Evolutionary conservation across 371 early-diverging fungal genomes (phyloP).

Genomic region (Cokeromyces recurvatus): DNA sequence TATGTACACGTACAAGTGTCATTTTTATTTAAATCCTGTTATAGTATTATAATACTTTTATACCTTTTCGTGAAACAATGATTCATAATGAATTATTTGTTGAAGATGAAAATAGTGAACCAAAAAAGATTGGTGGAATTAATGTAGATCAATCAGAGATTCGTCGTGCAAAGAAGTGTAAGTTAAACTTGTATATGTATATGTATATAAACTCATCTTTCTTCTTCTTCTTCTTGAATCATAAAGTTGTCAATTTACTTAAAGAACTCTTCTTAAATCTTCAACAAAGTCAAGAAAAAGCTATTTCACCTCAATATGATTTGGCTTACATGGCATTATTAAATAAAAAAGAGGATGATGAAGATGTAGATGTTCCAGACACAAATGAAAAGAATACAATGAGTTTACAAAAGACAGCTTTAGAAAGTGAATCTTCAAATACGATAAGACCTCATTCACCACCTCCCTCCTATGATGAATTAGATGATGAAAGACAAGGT

Average conservation of each 20-base stretch:
- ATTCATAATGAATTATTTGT: conserved; percentile 45
- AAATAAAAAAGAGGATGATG: conserved; percentile 30
- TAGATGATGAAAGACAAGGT: neutral
- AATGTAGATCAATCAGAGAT: conserved; percentile 52
- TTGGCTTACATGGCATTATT: conserved; percentile 52
- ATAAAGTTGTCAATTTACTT: conserved; percentile 40
- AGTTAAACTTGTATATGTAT: neutral
- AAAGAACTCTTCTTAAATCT: conserved; percentile 37
- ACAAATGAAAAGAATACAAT: neutral
- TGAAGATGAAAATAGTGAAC: conserved; percentile 53
- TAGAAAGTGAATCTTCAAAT: neutral
- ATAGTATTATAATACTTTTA: conserved; percentile 75
- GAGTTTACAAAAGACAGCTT: neutral
- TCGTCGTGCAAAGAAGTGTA: conserved; percentile 45
- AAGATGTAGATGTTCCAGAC: neutral
- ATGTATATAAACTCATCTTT: no score
- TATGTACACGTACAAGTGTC: no score
- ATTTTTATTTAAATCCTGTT: neutral
- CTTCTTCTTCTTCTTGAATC: no score
- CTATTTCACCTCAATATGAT: conserved; percentile 45
- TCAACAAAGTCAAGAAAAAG: conserved; percentile 26
- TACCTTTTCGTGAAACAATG: conserved; percentile 60
- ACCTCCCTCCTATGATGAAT: conserved; percentile 15
- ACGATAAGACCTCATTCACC: neutral
- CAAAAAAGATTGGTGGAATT: conserved; percentile 57